Percentiles rank a stretch among this genome's conserved stretches.
These are phyloP conservation scores for Ustilago trichophora DNA, from an alignment of 1,284 basidiomycete genomes.

Conservation along the genomic window DNA sequence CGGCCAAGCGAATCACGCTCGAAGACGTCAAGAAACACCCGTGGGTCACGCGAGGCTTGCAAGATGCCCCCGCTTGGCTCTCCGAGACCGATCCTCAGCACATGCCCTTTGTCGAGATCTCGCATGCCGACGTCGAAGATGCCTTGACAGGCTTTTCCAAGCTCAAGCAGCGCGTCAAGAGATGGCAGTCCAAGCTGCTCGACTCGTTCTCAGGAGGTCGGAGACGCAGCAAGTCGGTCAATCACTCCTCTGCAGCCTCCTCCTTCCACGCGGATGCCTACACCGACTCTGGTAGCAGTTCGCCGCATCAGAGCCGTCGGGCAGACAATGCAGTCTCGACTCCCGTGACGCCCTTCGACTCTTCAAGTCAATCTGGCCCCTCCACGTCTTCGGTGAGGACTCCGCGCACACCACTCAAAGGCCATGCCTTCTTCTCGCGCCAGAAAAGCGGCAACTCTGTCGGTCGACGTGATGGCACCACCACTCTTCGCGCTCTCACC, in stretches of 20 bases:
- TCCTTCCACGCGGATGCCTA: constrained; percentile 16
- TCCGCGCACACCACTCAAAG: constrained; percentile 39
- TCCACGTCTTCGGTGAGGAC: constrained; percentile 24
- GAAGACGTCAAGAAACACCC: constrained; percentile 82
- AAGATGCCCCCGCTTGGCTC: constrained; percentile 80
- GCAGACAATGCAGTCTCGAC: constrained; percentile 11
- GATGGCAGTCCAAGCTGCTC: constrained; percentile 54
- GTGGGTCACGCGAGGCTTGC: constrained; percentile 75
- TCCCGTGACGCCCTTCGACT: constrained; percentile 28
- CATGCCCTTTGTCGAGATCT: constrained; percentile 75
- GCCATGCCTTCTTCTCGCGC: constrained; percentile 35
- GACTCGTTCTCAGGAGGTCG: constrained; percentile 41
- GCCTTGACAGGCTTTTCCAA: constrained; percentile 69
- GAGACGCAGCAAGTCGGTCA: constrained; percentile 30
- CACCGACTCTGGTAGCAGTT: constrained; percentile 25
- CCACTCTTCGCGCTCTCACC: constrained; percentile 23
- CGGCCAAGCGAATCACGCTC: constrained; percentile 79
- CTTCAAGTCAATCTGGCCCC: constrained; percentile 20
- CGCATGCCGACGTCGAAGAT: constrained; percentile 80
- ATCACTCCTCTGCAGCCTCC: constrained; percentile 29
- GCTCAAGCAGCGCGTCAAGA: constrained; percentile 58
- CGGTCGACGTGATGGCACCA: constrained; percentile 27
- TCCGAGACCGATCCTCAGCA: constrained; percentile 76
- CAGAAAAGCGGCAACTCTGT: constrained; percentile 37
- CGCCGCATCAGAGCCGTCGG: constrained; percentile 13